Percentiles rank a stretch among this genome's conserved stretches.
These are phyloP conservation scores for Myriosclerotinia duriaeana DNA, from an alignment of 2,329 filamentous ascomycete species.

Conservation along the genomic window DNA sequence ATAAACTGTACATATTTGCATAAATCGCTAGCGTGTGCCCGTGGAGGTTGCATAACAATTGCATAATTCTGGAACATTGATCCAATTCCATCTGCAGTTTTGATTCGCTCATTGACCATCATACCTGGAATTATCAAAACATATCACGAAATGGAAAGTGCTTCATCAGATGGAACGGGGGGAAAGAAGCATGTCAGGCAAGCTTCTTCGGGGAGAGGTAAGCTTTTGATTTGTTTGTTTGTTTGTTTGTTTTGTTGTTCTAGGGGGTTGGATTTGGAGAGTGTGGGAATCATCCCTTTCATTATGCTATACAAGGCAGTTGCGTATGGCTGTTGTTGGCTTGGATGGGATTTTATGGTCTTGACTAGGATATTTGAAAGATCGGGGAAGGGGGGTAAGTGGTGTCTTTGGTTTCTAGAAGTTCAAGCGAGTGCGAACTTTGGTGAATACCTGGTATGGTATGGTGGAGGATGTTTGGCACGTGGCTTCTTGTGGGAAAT, in stretches of 20 bases:
- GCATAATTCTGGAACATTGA: conserved; percentile 6
- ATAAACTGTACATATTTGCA: not conserved
- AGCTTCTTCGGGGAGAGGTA: conserved; percentile 23
- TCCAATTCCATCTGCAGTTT: not conserved
- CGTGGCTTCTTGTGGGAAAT: not conserved
- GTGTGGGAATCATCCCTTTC: too few species aligned
- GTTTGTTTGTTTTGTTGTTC: not conserved
- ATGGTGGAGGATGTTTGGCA: not conserved
- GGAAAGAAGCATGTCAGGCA: conserved; percentile 21
- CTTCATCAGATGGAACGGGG: conserved; percentile 12
- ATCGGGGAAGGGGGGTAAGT: not conserved
- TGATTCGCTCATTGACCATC: not conserved
- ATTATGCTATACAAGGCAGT: not conserved
- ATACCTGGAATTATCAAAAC: not conserved
- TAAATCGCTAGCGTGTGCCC: not conserved
- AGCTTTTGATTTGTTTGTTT: not conserved
- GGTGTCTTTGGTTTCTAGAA: not conserved
- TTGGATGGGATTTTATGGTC: not conserved
- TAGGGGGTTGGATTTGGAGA: too few species aligned
- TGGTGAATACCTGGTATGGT: not conserved
- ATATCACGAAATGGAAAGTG: conserved; percentile 7
- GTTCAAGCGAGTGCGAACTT: conserved; percentile 5
- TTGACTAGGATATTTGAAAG: not conserved
- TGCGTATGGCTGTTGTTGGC: not conserved
- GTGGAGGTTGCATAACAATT: not conserved